These are phyloP conservation scores for Amanita jacksonii DNA, from an alignment of 768 basidiomycete species.

Conservation along the genomic window DNA sequence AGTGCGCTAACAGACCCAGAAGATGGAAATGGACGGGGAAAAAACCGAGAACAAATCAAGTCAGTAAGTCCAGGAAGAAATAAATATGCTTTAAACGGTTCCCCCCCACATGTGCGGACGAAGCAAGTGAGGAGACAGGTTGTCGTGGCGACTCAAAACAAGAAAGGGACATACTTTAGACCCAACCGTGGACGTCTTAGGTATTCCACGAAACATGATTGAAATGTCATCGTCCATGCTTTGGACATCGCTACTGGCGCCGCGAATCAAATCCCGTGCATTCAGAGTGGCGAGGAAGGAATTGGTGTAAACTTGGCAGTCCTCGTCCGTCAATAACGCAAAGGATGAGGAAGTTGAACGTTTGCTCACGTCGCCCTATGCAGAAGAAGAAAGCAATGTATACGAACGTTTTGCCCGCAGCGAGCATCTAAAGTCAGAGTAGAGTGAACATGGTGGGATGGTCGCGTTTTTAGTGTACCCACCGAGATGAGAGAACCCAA, in stretches of 20 bases:
- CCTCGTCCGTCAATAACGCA: too few relatives aligned
- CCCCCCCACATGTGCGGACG: conserved; percentile 3
- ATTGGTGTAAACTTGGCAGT: conserved; percentile 52
- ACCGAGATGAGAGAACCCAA: conserved; percentile 46
- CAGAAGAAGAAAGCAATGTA: conserved; percentile 55
- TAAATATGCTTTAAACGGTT: neutral
- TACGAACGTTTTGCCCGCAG: conserved; percentile 38
- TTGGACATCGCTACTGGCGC: conserved; percentile 26
- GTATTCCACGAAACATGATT: conserved; percentile 29
- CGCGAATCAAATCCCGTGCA: conserved; percentile 38
- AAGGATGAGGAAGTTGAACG: neutral
- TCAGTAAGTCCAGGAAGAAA: neutral
- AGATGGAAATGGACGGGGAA: too few relatives aligned
- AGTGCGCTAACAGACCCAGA: conserved; percentile 25
- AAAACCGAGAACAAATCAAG: neutral
- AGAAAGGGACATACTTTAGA: conserved; percentile 20
- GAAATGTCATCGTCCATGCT: conserved; percentile 32
- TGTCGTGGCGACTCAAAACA: neutral
- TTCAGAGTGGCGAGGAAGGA: conserved; percentile 54
- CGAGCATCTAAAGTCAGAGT: conserved; percentile 29
- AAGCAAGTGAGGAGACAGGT: neutral
- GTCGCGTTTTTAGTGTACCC: conserved; percentile 10
- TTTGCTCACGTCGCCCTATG: conserved; percentile 41
- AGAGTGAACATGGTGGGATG: too few relatives aligned
- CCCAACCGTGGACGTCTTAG: conserved; percentile 22